Conservation (phyloP, 2,329 filamentous ascomycete species). For the Microdochium paspali region DNA sequence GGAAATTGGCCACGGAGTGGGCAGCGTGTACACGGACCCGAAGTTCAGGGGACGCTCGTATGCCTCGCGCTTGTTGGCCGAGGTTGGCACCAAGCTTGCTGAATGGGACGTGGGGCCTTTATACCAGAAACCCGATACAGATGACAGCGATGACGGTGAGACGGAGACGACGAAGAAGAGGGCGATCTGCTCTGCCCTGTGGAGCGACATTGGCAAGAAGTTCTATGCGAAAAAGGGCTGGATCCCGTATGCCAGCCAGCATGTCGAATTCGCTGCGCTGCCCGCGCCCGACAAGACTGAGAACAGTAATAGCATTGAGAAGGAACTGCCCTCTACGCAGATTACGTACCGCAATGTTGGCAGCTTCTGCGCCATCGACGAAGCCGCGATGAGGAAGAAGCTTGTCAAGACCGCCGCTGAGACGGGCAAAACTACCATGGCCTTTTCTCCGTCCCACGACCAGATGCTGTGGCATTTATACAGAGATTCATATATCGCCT, state of each 20-base stretch:
- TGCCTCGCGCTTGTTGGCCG: constrained; percentile 63
- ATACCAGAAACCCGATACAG: constrained; percentile 1
- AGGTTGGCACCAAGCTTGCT: constrained; percentile 42
- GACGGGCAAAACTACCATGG: constrained; percentile 43
- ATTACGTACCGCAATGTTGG: constrained; percentile 53
- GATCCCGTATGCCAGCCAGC: constrained; percentile 63
- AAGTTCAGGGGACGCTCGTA: constrained; percentile 65
- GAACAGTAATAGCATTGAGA: constrained; percentile 8
- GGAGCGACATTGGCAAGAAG: constrained; percentile 74
- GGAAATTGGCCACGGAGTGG: constrained; percentile 56
- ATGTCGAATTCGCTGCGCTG: constrained; percentile 61
- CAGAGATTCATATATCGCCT: constrained; percentile 70
- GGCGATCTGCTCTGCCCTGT: constrained; percentile 65
- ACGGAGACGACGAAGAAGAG: constrained; percentile 16
- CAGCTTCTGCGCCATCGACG: constrained; percentile 54
- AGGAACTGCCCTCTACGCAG: constrained; percentile 20
- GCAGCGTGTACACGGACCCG: constrained; percentile 67
- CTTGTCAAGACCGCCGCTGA: constrained; percentile 27
- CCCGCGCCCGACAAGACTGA: constrained; percentile 20
- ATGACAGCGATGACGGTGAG: constrained; percentile 4
- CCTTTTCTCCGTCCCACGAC: constrained; percentile 58
- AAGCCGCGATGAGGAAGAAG: constrained; percentile 45
- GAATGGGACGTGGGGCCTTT: constrained; percentile 22
- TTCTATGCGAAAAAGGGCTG: constrained; percentile 77
- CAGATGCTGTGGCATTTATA: constrained; percentile 69